These are phyloP conservation scores for Botrytis medusae DNA, from an alignment of 2,329 filamentous ascomycete genomes.

Conservation along the genomic window DNA sequence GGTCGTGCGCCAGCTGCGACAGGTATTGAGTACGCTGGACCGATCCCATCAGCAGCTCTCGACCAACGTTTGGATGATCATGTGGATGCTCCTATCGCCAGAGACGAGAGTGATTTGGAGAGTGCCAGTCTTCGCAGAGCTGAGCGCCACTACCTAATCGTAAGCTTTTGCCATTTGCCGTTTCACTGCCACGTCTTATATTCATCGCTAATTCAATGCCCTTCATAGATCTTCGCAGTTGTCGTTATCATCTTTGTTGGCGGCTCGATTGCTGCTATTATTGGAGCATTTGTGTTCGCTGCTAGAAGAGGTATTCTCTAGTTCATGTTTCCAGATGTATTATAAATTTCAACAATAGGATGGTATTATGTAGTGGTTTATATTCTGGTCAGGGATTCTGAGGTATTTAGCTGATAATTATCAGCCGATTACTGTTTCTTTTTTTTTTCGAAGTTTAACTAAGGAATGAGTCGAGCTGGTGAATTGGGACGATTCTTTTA, in stretches of 20 bases:
- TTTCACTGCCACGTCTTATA: fast-evolving
- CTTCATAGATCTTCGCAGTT: background rate
- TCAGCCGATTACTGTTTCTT: background rate
- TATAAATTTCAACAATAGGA: background rate
- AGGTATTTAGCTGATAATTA: background rate
- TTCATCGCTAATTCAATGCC: background rate
- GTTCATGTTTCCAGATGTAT: background rate
- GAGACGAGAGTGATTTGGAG: background rate
- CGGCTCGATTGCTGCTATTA: background rate
- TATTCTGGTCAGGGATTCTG: too few species aligned
- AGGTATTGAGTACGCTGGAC: background rate
- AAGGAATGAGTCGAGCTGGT: background rate
- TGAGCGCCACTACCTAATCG: background rate
- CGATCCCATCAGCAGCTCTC: background rate
- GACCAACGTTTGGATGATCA: background rate
- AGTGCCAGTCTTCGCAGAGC: background rate
- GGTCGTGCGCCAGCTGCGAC: background rate
- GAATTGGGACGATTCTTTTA: background rate
- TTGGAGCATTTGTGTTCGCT: background rate
- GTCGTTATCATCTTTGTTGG: background rate
- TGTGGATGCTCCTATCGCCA: background rate
- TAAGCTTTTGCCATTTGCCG: background rate
- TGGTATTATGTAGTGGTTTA: background rate
- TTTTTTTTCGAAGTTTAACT: background rate
- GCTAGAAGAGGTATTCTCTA: background rate